phyloP scores from a whole-genome alignment of 1,139 yeast genomes.

The Tardiomyces blankii region DNA sequence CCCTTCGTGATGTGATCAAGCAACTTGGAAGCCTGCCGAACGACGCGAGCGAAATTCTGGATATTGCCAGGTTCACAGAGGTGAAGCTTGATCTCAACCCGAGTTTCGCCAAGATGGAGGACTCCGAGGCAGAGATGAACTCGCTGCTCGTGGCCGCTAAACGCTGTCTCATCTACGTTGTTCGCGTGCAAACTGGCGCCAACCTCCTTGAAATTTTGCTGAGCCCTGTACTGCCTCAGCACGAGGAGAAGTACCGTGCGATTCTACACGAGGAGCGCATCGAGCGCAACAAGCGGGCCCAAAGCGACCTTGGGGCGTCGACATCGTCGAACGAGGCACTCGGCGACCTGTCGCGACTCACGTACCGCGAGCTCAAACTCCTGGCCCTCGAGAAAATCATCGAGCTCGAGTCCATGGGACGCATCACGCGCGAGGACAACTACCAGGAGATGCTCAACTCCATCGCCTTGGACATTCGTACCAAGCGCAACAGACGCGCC shows the following conservation, averaged over 20 bases:
- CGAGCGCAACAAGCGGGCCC: conserved; percentile 5
- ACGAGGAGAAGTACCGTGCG: conserved; percentile 51
- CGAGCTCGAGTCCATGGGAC: conserved; percentile 62
- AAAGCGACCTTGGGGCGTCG: neutral
- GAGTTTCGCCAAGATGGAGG: conserved; percentile 27
- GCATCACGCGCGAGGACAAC: conserved; percentile 53
- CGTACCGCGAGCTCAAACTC: conserved; percentile 70
- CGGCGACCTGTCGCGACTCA: conserved; percentile 43
- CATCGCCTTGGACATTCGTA: conserved; percentile 74
- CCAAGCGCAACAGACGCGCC: conserved; percentile 60
- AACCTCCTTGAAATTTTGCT: conserved; percentile 64
- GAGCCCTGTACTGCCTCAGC: conserved; percentile 56
- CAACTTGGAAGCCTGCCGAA: conserved; percentile 34
- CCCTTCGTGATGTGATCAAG: conserved; percentile 36
- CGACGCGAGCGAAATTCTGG: conserved; percentile 33
- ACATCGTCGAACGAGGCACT: conserved; percentile 16
- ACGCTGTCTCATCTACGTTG: conserved; percentile 65
- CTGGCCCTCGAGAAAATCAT: conserved; percentile 64
- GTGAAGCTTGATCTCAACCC: conserved; percentile 33
- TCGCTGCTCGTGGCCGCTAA: conserved; percentile 69
- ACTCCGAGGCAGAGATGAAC: conserved; percentile 27
- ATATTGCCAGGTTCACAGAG: conserved; percentile 29
- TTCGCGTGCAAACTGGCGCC: conserved; percentile 67
- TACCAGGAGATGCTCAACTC: conserved; percentile 75
- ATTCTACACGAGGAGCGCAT: conserved; percentile 40